Percentiles rank a stretch among this genome's conserved stretches.
Evolutionary conservation across 2,329 filamentous ascomycete species (phyloP).

Genomic region (Dactylellina haptotyla): DNA sequence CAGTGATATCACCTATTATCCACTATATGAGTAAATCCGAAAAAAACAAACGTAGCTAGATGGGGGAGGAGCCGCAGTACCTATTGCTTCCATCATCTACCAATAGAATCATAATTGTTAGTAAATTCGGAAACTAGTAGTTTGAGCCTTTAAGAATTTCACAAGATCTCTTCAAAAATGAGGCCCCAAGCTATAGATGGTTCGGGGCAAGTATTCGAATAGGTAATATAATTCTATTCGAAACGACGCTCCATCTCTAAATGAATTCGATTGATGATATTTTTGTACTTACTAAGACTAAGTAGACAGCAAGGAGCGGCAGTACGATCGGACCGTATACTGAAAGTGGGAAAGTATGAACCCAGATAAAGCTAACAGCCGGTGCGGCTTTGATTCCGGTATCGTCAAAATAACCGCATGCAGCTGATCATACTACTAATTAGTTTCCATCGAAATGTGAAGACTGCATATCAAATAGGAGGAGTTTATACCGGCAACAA

Average conservation of each 20-base stretch:
- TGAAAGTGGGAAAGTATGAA: constrained; percentile 73
- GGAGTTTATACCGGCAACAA: constrained; percentile 69
- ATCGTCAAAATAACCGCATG: constrained; percentile 73
- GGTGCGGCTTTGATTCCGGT: constrained; percentile 70
- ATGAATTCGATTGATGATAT: not conserved
- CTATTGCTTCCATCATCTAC: constrained; percentile 73
- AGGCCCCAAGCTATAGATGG: not conserved
- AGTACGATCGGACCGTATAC: constrained; percentile 75
- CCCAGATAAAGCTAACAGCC: constrained; percentile 75
- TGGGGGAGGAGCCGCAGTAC: not conserved
- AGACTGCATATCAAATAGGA: not conserved
- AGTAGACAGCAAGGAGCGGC: constrained; percentile 60
- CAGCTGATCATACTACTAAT: constrained; percentile 56
- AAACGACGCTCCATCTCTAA: too few species aligned
- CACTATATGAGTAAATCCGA: not conserved
- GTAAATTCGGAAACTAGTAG: too few species aligned
- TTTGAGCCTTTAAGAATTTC: too few species aligned
- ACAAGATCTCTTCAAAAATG: not conserved
- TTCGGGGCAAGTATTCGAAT: not conserved
- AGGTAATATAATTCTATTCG: too few species aligned
- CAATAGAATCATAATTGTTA: constrained; percentile 63
- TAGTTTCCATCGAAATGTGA: too few species aligned
- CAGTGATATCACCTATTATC: constrained; percentile 70
- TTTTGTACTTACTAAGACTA: constrained; percentile 24
- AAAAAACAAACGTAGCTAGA: not conserved